Percentiles rank a stretch among this genome's conserved stretches.
Evolutionary conservation across 306 rosid genomes (phyloP).

Genomic region (Gleditsia sinensis): DNA sequence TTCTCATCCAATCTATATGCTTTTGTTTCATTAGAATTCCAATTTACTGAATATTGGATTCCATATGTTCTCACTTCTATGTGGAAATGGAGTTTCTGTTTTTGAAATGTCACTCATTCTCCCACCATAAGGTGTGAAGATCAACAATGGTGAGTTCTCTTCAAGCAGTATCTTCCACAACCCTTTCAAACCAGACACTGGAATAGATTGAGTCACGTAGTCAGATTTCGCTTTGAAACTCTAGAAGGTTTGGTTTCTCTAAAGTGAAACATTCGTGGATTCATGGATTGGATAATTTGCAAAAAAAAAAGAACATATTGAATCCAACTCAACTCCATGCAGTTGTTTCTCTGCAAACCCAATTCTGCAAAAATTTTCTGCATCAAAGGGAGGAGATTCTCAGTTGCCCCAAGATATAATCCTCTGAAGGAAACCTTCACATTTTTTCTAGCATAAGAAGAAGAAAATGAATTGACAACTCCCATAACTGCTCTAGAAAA

Average conservation of each 20-base stretch:
- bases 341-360: slow-evolving; percentile 22
- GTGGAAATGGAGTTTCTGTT: slow-evolving; percentile 39
- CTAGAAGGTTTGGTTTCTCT: slow-evolving; percentile 18
- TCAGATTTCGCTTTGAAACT: slow-evolving; percentile 43
- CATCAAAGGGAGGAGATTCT: slow-evolving; percentile 29
- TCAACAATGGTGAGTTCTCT: not conserved
- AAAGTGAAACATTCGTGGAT: slow-evolving; percentile 33
- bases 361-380: slow-evolving; percentile 25
- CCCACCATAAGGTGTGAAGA: slow-evolving; percentile 43
- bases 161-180: slow-evolving; percentile 31
- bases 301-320: slow-evolving; percentile 28
- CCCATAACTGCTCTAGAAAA: slow-evolving; percentile 29
- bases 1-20: slow-evolving; percentile 23
- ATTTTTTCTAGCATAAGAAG: slow-evolving; percentile 14
- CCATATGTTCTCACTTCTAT: slow-evolving; percentile 29
- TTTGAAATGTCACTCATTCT: slow-evolving; percentile 40
- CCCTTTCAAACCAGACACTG: slow-evolving; percentile 29
- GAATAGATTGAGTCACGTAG: slow-evolving; percentile 32
- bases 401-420: slow-evolving; percentile 36
- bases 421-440: slow-evolving; percentile 25
- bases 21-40: slow-evolving; percentile 8
- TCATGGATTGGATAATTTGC: not conserved
- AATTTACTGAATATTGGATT: slow-evolving; percentile 25
- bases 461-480: not conserved
- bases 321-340: slow-evolving; percentile 38